A percentile compares a stretch with the other conserved stretches of the same genome.
phyloP scores from a whole-genome alignment of 2,329 filamentous ascomycete species.

The Gliomastix tumulicola region DNA sequence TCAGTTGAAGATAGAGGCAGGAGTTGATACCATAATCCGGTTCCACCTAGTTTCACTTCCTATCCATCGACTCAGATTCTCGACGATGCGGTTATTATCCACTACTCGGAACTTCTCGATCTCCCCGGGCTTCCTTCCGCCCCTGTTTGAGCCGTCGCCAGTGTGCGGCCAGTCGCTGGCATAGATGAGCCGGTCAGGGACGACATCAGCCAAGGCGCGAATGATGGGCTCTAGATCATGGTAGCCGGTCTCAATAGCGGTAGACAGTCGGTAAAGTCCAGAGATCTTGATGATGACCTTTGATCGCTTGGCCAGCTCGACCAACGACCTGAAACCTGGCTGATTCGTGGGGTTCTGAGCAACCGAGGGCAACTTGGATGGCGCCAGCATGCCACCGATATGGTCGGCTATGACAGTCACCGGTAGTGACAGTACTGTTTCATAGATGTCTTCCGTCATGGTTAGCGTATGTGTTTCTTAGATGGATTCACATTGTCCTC shows the following conservation, averaged over 20 bases:
- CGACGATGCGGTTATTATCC: not conserved
- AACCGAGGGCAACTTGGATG: not conserved
- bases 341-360: not conserved
- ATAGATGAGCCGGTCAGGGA: not conserved
- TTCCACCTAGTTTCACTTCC: too few species aligned
- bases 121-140: not conserved
- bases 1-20: too few species aligned
- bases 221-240: not conserved
- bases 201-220: not conserved
- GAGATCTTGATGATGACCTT: not conserved
- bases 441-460: not conserved
- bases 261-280: not conserved
- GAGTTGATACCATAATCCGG: too few species aligned
- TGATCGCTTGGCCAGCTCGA: not conserved
- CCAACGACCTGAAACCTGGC: not conserved
- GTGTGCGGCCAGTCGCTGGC: not conserved
- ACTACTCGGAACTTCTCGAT: not conserved
- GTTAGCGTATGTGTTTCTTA: not conserved
- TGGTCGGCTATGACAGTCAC: not conserved
- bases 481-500: not conserved
- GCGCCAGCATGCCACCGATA: not conserved
- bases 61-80: not conserved
- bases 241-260: not conserved
- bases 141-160: not conserved
- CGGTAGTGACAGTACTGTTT: not conserved